phyloP scores from a whole-genome alignment of 495 filamentous ascomycete species.

The Acidomyces sp. region DNA sequence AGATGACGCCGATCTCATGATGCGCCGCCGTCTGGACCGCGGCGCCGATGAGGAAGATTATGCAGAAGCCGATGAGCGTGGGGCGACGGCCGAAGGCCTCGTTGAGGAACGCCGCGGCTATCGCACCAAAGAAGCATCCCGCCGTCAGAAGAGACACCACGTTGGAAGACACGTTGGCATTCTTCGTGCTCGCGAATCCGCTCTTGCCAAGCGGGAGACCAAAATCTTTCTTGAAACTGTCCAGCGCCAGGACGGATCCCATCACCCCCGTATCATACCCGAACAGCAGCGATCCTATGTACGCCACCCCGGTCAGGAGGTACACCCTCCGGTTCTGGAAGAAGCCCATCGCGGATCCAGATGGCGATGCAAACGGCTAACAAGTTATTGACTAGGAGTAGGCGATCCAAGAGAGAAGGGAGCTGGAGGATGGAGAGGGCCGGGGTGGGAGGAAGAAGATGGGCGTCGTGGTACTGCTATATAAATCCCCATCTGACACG shows the following conservation, averaged over 20 bases:
- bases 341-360: slow-evolving; percentile 20
- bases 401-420: too few species aligned
- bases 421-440: too few species aligned
- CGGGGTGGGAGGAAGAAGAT: too few species aligned
- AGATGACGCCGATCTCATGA: slow-evolving; percentile 11
- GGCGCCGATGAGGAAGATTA: slow-evolving; percentile 22
- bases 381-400: too few species aligned
- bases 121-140: slow-evolving; percentile 24
- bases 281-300: slow-evolving; percentile 41
- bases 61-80: slow-evolving; percentile 18
- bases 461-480: too few species aligned
- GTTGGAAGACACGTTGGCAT: slow-evolving; percentile 39
- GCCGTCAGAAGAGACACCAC: slow-evolving; percentile 47
- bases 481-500: too few species aligned
- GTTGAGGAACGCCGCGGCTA: slow-evolving; percentile 16
- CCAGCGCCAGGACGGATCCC: slow-evolving; percentile 42
- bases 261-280: slow-evolving; percentile 48
- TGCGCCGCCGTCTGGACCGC: slow-evolving; percentile 18
- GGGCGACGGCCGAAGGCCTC: slow-evolving; percentile 20
- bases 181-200: slow-evolving; percentile 18
- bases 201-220: slow-evolving; percentile 25
- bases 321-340: slow-evolving; percentile 44
- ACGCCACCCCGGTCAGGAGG: slow-evolving; percentile 41
- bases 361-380: too few species aligned
- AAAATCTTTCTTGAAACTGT: slow-evolving; percentile 45